phyloP scores from a whole-genome alignment of 495 filamentous ascomycete species.

The Tuber umbilicatum region DNA sequence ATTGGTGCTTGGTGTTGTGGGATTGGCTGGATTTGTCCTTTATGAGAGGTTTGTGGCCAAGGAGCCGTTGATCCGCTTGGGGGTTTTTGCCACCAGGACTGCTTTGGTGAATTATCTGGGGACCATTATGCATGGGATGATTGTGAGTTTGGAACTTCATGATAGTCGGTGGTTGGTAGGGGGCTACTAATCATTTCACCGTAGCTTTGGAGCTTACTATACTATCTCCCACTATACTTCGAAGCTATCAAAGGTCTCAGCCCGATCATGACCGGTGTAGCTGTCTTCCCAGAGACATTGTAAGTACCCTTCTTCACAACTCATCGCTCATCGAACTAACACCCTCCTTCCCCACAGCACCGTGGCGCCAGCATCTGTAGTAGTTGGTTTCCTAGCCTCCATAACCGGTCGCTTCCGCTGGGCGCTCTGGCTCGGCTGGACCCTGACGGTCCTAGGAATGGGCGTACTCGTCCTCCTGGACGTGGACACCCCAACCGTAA shows the following conservation, averaged over 20 bases:
- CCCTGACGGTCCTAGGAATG: constrained; percentile 44
- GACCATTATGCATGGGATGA: constrained; percentile 50
- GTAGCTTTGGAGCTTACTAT: constrained; percentile 50
- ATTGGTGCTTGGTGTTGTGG: constrained; percentile 49
- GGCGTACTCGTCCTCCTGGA: constrained; percentile 52
- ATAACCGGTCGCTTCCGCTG: constrained; percentile 48
- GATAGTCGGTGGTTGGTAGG: neutral
- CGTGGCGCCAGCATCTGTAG: constrained; percentile 47
- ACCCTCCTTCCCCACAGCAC: constrained; percentile 24
- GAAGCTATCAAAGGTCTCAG: constrained; percentile 56
- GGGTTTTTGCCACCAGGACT: constrained; percentile 47
- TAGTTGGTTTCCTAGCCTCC: constrained; percentile 50
- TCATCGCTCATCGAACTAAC: constrained; percentile 4
- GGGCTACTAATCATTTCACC: constrained; percentile 1
- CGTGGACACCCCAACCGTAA: constrained; percentile 45
- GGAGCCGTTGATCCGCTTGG: constrained; percentile 48
- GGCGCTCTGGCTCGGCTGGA: constrained; percentile 55
- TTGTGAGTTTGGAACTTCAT: constrained; percentile 25
- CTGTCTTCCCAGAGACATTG: constrained; percentile 55
- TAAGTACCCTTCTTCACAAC: neutral
- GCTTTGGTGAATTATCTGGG: constrained; percentile 44
- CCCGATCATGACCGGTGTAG: constrained; percentile 55
- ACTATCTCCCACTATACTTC: constrained; percentile 64
- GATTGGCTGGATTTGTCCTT: constrained; percentile 46
- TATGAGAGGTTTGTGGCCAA: constrained; percentile 49